Evolutionary conservation across 2,329 filamentous ascomycete genomes (phyloP), one percentile per base, ranked within the genome.

Genomic region (Diaporthe vaccinii): DNA sequence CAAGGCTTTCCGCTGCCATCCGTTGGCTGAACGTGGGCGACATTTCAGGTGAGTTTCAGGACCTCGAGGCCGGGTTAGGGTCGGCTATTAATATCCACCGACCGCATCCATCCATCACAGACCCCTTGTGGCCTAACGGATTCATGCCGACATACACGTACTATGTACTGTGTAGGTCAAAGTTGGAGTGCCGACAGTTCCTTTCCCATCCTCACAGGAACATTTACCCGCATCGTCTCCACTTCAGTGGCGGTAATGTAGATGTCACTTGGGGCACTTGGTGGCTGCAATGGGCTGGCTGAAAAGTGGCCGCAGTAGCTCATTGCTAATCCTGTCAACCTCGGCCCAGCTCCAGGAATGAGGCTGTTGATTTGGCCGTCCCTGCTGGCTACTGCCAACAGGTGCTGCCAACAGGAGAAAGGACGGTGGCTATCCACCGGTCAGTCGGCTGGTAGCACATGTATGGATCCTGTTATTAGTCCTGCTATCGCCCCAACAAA

Each of bases 61-160:
- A 22, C 36, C 41, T 14, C 5, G 28, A 34, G 41, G 46, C 20
- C 58, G 46, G 51, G 58, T 61, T 51, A 53, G 44, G 34, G 46
- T 73, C 59, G 31, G 7, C 70, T 73, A 73, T 65, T 44, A 73
- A 73, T 73, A 68, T 31, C 44, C 7, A 14, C 22, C 5, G 62
- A 25, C 31, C 44, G 62, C 25, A 68, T 39, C 62, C 62, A 25
- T 67, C 62, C 41, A 17, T 25, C 57, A 12, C 14, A 15, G n/a
- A 41, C 31, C 36, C 34, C 22, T 28, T 22, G 17, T 68, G 36
- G 36, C 44, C 62, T 17, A 67, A 49, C 44, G 20, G 62, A 53
- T 53, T 25, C 8, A 3, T 51, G 62, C 25, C 46, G 17, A 34
- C 44, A 34, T 49, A 34, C 28, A 49, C 22, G 22, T n/a, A 34